A percentile compares a stretch with the other conserved stretches of the same genome.
These are phyloP conservation scores for Fusarium veterinarium DNA, from an alignment of 2,329 filamentous ascomycete genomes.

Conservation along the genomic window DNA sequence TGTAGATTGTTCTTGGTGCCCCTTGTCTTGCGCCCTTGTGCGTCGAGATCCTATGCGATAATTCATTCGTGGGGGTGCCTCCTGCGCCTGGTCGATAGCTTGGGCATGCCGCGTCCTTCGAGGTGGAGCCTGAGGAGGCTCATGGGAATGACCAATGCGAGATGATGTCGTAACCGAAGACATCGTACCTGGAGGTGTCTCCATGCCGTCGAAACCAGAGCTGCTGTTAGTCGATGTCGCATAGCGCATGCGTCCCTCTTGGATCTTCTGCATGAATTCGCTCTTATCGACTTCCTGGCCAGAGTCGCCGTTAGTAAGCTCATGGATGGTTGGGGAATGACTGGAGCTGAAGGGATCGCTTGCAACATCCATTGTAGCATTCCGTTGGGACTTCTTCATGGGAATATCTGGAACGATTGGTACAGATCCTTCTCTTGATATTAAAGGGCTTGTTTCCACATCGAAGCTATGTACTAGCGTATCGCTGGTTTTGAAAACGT, in stretches of 20 bases:
- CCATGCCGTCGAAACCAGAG: conserved; percentile 65
- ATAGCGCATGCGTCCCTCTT: conserved; percentile 61
- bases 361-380: conserved; percentile 51
- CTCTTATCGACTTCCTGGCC: conserved; percentile 59
- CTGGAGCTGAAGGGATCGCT: conserved; percentile 65
- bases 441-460: conserved; percentile 44
- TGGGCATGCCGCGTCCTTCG: conserved; percentile 67
- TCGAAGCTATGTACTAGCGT: conserved; percentile 61
- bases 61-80: conserved; percentile 74
- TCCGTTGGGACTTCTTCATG: conserved; percentile 57
- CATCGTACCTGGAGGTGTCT: conserved; percentile 64
- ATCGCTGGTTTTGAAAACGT: conserved; percentile 84
- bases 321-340: conserved; percentile 54
- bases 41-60: conserved; percentile 63
- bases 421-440: conserved; percentile 52
- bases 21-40: conserved; percentile 54
- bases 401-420: conserved; percentile 54
- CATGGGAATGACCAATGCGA: conserved; percentile 47
- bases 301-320: conserved; percentile 56
- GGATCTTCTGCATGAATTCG: conserved; percentile 68
- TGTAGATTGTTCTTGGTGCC: conserved; percentile 44
- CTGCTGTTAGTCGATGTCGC: conserved; percentile 53
- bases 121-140: conserved; percentile 64
- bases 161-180: conserved; percentile 38
- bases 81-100: conserved; percentile 62